Percentiles rank a stretch among this genome's conserved stretches.
Conservation (phyloP, 352 stramenopile species). For the Phytopythium montanum region DNA sequence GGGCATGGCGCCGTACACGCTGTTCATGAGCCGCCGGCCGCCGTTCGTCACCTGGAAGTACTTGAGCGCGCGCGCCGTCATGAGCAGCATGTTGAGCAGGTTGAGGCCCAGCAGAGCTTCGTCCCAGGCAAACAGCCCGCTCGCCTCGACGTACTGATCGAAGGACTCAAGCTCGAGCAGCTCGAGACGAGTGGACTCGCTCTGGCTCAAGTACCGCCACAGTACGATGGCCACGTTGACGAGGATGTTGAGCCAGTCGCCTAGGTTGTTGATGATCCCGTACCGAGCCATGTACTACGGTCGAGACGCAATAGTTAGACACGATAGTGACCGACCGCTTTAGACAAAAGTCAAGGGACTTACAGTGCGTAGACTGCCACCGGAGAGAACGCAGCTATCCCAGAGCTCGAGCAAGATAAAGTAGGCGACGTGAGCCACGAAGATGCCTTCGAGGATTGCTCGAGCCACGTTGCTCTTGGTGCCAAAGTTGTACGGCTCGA, state of each 20-base stretch:
- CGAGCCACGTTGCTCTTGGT: constrained; percentile 42
- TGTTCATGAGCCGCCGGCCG: constrained; percentile 54
- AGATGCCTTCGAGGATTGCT: constrained; percentile 40
- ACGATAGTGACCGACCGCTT: no score
- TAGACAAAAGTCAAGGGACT: not conserved
- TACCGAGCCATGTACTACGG: constrained; percentile 59
- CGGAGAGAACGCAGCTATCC: constrained; percentile 61
- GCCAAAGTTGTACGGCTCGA: constrained; percentile 67
- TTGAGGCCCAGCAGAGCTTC: constrained; percentile 60
- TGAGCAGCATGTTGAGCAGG: constrained; percentile 58
- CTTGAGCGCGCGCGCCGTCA: constrained; percentile 61
- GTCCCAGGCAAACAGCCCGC: constrained; percentile 50
- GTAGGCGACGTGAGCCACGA: constrained; percentile 46
- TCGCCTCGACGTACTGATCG: constrained; percentile 52
- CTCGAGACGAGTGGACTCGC: constrained; percentile 22
- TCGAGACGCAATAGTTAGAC: not conserved
- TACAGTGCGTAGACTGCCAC: constrained; percentile 41
- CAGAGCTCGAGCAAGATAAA: constrained; percentile 61
- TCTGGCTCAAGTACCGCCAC: constrained; percentile 58
- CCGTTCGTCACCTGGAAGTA: constrained; percentile 74
- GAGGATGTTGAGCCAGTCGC: constrained; percentile 62
- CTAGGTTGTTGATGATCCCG: constrained; percentile 58
- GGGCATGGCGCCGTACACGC: constrained; percentile 71
- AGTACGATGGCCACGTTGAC: constrained; percentile 52
- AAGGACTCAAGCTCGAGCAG: constrained; percentile 52